phyloP scores from a whole-genome alignment of 2,329 filamentous ascomycete genomes.

The Aspergillus ibericus region DNA sequence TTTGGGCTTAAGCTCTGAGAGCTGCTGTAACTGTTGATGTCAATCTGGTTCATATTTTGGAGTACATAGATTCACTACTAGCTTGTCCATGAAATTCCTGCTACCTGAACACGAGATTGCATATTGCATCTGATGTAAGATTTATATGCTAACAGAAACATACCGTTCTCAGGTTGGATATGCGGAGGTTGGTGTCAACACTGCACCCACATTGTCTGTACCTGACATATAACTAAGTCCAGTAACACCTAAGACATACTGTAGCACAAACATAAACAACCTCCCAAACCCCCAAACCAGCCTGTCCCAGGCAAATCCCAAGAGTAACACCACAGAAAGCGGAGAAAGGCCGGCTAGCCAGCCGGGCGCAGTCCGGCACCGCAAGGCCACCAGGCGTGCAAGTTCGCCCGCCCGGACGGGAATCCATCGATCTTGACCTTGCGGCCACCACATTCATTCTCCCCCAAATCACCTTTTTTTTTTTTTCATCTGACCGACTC shows the following conservation, averaged over 20 bases:
- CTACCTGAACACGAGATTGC: neutral
- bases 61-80: constrained; percentile 8
- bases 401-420: neutral
- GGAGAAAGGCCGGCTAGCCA: too few relatives aligned
- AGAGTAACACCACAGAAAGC: too few relatives aligned
- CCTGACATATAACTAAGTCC: too few relatives aligned
- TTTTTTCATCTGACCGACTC: constrained; percentile 8
- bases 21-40: neutral
- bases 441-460: neutral
- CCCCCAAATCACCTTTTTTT: constrained; percentile 9
- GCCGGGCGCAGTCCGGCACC: constrained; percentile 8
- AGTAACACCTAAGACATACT: too few relatives aligned
- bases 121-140: neutral
- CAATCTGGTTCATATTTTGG: constrained; percentile 4
- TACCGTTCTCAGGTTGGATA: too few relatives aligned
- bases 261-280: too few relatives aligned
- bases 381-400: constrained; percentile 16
- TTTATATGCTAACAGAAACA: neutral
- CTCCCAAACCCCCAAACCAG: too few relatives aligned
- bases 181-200: too few relatives aligned
- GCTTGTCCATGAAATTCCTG: neutral
- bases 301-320: too few relatives aligned
- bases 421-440: neutral
- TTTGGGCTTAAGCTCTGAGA: constrained; percentile 91
- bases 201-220: too few relatives aligned